Evolutionary conservation across 108 stramenopile genomes (phyloP).

Genomic region (Cyclotella distinguenda): DNA sequence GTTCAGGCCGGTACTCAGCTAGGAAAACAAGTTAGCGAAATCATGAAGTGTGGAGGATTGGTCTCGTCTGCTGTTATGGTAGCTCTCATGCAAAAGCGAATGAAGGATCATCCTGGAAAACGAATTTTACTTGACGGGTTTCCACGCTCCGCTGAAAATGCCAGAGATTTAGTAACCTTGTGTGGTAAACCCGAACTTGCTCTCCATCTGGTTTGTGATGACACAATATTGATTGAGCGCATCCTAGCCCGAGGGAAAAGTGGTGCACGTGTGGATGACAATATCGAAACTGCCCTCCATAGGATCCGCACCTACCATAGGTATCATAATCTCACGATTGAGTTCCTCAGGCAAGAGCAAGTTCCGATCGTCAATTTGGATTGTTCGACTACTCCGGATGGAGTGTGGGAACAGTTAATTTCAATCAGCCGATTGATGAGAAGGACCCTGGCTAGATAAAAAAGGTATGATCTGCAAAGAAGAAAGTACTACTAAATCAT

Average conservation of each 20-base stretch:
- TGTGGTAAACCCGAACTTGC: conserved; percentile 81
- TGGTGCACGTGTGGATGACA: conserved; percentile 70
- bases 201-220: conserved; percentile 78
- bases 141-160: conserved; percentile 79
- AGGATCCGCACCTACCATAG: conserved; percentile 77
- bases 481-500: background rate
- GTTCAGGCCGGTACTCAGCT: conserved; percentile 76
- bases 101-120: conserved; percentile 79
- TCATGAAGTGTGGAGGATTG: conserved; percentile 87
- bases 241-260: conserved; percentile 63
- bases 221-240: conserved; percentile 75
- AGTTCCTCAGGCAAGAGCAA: conserved; percentile 74
- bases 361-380: conserved; percentile 84
- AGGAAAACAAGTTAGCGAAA: conserved; percentile 81
- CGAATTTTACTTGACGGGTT: conserved; percentile 89
- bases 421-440: conserved; percentile 55
- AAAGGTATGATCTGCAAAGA: background rate
- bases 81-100: conserved; percentile 73
- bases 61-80: conserved; percentile 82
- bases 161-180: conserved; percentile 64
- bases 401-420: conserved; percentile 78
- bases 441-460: conserved; percentile 3
- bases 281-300: conserved; percentile 76
- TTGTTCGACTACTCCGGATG: conserved; percentile 71
- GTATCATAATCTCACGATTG: conserved; percentile 68